Evolutionary conservation across 2,329 filamentous ascomycete genomes (phyloP).

Genomic region (Triangularia verruculosa): DNA sequence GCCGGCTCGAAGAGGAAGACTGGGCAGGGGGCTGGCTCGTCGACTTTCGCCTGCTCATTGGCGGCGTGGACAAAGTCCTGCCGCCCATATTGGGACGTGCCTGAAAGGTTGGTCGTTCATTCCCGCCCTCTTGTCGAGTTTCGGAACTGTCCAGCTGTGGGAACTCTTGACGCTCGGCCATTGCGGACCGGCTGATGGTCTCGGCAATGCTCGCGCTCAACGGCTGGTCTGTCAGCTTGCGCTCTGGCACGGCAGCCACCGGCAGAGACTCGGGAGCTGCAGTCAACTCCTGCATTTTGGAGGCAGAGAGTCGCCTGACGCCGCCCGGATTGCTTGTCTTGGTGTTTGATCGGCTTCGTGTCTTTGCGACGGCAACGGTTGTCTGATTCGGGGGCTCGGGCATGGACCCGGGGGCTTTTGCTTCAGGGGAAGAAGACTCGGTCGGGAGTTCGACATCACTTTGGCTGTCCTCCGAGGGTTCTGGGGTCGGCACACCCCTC

Average conservation of each 20-base stretch:
- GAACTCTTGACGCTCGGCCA: slow-evolving; percentile 35
- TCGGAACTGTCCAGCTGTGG: slow-evolving; percentile 18
- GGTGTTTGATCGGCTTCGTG: slow-evolving; percentile 29
- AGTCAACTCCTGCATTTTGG: slow-evolving; percentile 57
- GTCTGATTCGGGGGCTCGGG: slow-evolving; percentile 1
- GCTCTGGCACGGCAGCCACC: slow-evolving; percentile 43
- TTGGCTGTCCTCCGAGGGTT: slow-evolving; percentile 27
- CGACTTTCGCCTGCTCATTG: slow-evolving; percentile 41
- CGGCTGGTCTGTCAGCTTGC: slow-evolving; percentile 36
- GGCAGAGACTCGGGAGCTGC: slow-evolving; percentile 58
- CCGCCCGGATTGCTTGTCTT: slow-evolving; percentile 40
- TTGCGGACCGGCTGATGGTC: slow-evolving; percentile 31
- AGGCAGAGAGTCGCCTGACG: slow-evolving; percentile 54
- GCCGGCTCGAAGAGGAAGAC: slow-evolving; percentile 37
- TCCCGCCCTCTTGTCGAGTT: slow-evolving; percentile 21
- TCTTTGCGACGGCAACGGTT: slow-evolving; percentile 13
- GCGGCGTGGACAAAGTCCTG: slow-evolving; percentile 53
- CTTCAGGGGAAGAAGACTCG: slow-evolving; percentile 1
- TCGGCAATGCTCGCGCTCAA: slow-evolving; percentile 39
- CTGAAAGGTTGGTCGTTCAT: slow-evolving; percentile 35
- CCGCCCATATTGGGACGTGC: slow-evolving; percentile 26
- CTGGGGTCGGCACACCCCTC: slow-evolving; percentile 27
- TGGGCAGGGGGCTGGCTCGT: slow-evolving; percentile 33
- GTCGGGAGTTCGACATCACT: slow-evolving; percentile 22
- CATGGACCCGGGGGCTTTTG: not conserved